Evolutionary conservation across 805 yeast genomes (phyloP), one percentile per base, ranked within the genome.

Genomic region (Starmerella riodocensis): DNA sequence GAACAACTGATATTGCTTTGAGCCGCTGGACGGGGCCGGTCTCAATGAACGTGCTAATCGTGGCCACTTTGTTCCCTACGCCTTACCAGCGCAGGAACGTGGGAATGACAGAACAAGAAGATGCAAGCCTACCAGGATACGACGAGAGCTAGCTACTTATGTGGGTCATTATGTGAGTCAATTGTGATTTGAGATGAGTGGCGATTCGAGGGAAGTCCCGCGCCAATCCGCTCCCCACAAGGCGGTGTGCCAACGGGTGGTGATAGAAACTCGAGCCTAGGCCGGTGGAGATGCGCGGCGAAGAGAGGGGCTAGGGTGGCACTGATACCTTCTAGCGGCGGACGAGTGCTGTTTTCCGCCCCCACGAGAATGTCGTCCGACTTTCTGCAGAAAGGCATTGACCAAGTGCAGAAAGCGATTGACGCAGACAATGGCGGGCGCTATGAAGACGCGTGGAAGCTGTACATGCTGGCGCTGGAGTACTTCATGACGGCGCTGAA

Each of bases 401-500:
- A 85, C 47, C 69, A 85, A 27, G 93, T 91, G 16, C 93, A 85
- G 56, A 79, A 78, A 59, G 98, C 98, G 19, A 85, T 91, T 40
- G 95, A 85, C 57, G 84, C 93, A 5, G 98, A 91, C 57, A 75
- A 83, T 14, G 85, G 85, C 19, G 78, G 88, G 37, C 70, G 78
- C 48, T 88, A 86, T 53, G 94, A 83, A 38, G 97, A 91, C 50
- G 97, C 98, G 0, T 88, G 88, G 60, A 81, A 84, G 44, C 71
- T 83, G 33, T 91, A 91, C 61, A 86, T 82, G 64, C 81, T 81
- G 53, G 96, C 96, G 1, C 66, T 91, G 40, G 97, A 91, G 59
- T 91, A 91, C 61, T 67, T 91, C 52, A 85, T 91, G 95, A 67
- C 85, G 50, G 98, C 98, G 4, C 68, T 91, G 52, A 91, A 91